Evolutionary conservation across 352 stramenopile species (phyloP), one percentile per base, ranked within the genome.

Genomic region (Thraustochytrium striatum): DNA sequence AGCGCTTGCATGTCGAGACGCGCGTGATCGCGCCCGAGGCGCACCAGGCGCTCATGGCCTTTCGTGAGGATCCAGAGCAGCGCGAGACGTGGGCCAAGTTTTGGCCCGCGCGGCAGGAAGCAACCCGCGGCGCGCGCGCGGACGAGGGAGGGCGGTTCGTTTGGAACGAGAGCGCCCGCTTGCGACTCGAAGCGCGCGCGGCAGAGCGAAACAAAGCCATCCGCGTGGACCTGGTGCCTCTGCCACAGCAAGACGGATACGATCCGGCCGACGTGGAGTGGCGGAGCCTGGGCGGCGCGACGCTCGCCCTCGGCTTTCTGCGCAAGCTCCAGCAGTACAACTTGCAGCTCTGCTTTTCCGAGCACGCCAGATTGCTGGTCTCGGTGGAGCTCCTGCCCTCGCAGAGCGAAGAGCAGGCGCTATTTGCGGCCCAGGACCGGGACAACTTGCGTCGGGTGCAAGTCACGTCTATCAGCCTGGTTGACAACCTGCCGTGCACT

Each of bases 381-480:
- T 75, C 65, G 41, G 8, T 75, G 8, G 65, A 75, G 50, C 65
- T 75, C 9, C 44, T 61, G 52, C 41, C 65, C 28, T 75, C 65
- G 5, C 61, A 61, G 2, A 61, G 50, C 32, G 65, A 75, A 19
- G 36, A 75, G n/a, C 61, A 28, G 41, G n/a, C 21, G 21, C 39
- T 75, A 21, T 75, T 75, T 68, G 16, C 43, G 21, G 36, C 59
- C 2, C 59, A 70, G 38, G 35, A 32, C 43, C 19, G 65, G 21
- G 32, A 58, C 13, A 75, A 16, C 19, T 43, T 62, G 35, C 35
- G 65, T 21, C 32, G 65, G 11, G 50, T 61, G 11, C 52, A 75
- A 21, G 39, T 62, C 5, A 19, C 58, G 30, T 21, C 44, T 16
- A 30, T 44, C 44, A 32, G 65, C 7, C 19, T 62, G 9, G 19